These are phyloP conservation scores for Microdochium bolleyi DNA, from an alignment of 2,329 filamentous ascomycete genomes.

Conservation along the genomic window DNA sequence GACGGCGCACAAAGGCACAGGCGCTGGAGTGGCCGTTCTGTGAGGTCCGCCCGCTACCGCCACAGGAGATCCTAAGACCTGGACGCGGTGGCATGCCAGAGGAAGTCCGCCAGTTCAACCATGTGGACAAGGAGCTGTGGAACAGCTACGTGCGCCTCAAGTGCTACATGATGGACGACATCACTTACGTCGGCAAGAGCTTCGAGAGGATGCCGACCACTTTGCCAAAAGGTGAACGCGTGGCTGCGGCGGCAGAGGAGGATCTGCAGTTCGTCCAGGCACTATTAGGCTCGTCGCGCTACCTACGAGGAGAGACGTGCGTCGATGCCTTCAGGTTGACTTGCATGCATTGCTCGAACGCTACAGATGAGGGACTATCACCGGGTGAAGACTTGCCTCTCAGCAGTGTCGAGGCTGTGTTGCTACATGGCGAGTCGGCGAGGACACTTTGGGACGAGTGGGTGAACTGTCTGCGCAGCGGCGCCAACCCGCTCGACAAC, in stretches of 20 bases:
- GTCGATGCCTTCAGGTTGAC: not conserved
- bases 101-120: constrained; percentile 7
- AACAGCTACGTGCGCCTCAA: constrained; percentile 12
- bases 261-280: constrained; percentile 4
- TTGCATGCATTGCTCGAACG: not conserved
- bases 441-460: not conserved
- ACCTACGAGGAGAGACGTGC: not conserved
- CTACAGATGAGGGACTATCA: too few relatives aligned
- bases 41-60: not conserved
- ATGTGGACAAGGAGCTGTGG: constrained; percentile 8
- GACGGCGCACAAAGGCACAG: not conserved
- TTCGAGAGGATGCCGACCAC: constrained; percentile 3
- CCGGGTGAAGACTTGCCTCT: not conserved
- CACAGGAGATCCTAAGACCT: constrained; percentile 2
- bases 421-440: not conserved
- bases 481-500: not conserved
- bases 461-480: not conserved
- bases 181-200: constrained; percentile 9
- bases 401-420: not conserved
- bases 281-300: not conserved
- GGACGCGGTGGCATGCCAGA: too few relatives aligned
- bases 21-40: not conserved
- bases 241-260: not conserved
- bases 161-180: constrained; percentile 14
- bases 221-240: not conserved